These are phyloP conservation scores for Lolium multiflorum DNA, from an alignment of 176 grass and related monocot genomes.

Conservation along the genomic window DNA sequence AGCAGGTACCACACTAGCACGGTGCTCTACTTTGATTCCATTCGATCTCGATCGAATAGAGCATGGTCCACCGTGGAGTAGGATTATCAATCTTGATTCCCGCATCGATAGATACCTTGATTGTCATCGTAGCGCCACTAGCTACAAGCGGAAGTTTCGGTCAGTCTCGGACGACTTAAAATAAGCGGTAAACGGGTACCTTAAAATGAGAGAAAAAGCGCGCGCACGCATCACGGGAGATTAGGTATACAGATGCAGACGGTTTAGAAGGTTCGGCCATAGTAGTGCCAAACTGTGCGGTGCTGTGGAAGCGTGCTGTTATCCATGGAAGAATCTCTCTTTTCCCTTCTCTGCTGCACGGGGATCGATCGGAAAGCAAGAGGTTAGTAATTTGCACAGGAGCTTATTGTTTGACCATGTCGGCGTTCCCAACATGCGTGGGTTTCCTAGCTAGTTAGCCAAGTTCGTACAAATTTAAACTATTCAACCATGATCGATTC, in stretches of 20 bases:
- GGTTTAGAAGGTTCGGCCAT: conserved; percentile 24
- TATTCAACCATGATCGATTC: not conserved
- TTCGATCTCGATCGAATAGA: not conserved
- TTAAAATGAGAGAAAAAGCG: conserved; percentile 28
- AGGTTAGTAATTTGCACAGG: not conserved
- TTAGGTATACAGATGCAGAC: not conserved
- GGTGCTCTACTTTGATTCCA: not conserved
- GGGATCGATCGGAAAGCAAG: not conserved
- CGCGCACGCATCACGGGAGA: not conserved
- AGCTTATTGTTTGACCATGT: conserved; percentile 32
- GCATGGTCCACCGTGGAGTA: not conserved
- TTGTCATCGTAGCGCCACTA: not conserved
- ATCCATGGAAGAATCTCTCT: conserved; percentile 33
- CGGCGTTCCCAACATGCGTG: not conserved
- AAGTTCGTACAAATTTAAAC: not conserved
- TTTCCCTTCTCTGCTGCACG: not conserved
- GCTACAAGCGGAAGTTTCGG: not conserved
- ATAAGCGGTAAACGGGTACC: not conserved
- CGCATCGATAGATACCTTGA: not conserved
- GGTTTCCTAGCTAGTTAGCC: too few relatives aligned
- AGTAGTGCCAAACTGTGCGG: not conserved
- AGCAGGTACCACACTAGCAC: not conserved
- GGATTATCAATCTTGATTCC: not conserved
- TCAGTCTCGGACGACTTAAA: not conserved
- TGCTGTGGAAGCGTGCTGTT: not conserved